Evolutionary conservation across 2,329 filamentous ascomycete species (phyloP).

Genomic region (Trichophyton benhamiae): DNA sequence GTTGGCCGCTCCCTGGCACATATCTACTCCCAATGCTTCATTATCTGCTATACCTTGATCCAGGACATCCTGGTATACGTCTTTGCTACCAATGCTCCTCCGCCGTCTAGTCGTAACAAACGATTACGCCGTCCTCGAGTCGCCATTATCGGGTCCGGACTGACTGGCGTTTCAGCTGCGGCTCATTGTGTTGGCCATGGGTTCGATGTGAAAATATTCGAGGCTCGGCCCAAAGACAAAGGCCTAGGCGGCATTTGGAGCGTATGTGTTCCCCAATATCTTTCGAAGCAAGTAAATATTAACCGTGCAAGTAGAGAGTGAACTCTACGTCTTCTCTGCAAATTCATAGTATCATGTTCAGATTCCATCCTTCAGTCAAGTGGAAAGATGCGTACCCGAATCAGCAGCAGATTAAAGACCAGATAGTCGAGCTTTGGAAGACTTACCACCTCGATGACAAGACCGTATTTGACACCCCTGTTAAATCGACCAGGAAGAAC

Average conservation of each 20-base stretch:
- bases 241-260: conserved; percentile 69
- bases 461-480: conserved; percentile 58
- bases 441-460: conserved; percentile 57
- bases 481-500: conserved; percentile 59
- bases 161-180: conserved; percentile 66
- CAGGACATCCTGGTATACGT: conserved; percentile 53
- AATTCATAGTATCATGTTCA: conserved; percentile 77
- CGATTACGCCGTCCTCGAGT: conserved; percentile 50
- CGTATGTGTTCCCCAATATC: conserved; percentile 33
- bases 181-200: conserved; percentile 76
- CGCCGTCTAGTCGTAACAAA: conserved; percentile 36
- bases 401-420: conserved; percentile 59
- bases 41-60: conserved; percentile 51
- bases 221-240: conserved; percentile 52
- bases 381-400: conserved; percentile 68
- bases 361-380: conserved; percentile 68
- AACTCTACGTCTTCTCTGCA: conserved; percentile 74
- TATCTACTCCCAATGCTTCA: conserved; percentile 24
- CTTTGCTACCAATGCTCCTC: conserved; percentile 58
- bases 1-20: conserved; percentile 1
- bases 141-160: conserved; percentile 57
- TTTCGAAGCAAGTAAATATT: neutral
- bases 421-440: conserved; percentile 62
- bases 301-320: conserved; percentile 46
- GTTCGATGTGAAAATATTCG: conserved; percentile 70